A percentile compares a stretch with the other conserved stretches of the same genome.
Evolutionary conservation across 2,329 filamentous ascomycete genomes (phyloP).

Genomic region (Colletotrichum siamense): DNA sequence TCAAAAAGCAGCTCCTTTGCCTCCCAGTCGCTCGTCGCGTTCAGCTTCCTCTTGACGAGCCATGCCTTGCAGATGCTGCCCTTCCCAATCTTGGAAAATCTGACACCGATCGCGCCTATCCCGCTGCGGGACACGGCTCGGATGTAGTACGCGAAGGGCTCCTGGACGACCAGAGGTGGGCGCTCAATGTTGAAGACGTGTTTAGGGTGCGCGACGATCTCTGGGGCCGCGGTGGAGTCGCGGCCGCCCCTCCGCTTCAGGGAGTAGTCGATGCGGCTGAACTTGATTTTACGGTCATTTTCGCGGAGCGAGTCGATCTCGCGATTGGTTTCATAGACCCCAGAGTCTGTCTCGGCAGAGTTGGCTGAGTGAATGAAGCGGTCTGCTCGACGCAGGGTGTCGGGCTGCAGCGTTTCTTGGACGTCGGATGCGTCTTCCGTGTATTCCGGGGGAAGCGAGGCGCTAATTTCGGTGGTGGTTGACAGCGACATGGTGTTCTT

Average conservation of each 20-base stretch:
- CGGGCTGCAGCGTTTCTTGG: conserved; percentile 28
- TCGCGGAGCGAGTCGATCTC: conserved; percentile 36
- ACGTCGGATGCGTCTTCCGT: not conserved
- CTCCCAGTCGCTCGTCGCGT: conserved; percentile 23
- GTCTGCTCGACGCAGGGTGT: conserved; percentile 36
- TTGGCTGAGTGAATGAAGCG: conserved; percentile 35
- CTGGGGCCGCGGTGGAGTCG: conserved; percentile 20
- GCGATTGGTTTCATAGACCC: conserved; percentile 42
- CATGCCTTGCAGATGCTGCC: conserved; percentile 22
- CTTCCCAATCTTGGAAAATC: not conserved
- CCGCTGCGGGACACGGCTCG: not conserved
- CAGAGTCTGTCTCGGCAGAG: conserved; percentile 29
- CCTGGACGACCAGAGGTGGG: conserved; percentile 28
- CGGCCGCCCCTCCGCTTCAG: conserved; percentile 23
- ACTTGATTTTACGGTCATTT: conserved; percentile 32
- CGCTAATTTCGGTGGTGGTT: not conserved
- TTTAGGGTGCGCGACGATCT: conserved; percentile 31
- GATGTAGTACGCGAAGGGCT: conserved; percentile 35
- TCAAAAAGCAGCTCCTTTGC: conserved; percentile 31
- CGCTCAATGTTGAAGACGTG: conserved; percentile 41
- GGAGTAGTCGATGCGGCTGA: conserved; percentile 35
- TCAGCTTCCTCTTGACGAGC: conserved; percentile 4
- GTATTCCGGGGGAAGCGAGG: conserved; percentile 6
- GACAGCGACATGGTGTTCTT: not conserved
- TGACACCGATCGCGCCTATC: not conserved